These are phyloP conservation scores for Cutaneotrichosporon sp. DNA, from an alignment of 1,284 basidiomycete genomes.

Conservation along the genomic window DNA sequence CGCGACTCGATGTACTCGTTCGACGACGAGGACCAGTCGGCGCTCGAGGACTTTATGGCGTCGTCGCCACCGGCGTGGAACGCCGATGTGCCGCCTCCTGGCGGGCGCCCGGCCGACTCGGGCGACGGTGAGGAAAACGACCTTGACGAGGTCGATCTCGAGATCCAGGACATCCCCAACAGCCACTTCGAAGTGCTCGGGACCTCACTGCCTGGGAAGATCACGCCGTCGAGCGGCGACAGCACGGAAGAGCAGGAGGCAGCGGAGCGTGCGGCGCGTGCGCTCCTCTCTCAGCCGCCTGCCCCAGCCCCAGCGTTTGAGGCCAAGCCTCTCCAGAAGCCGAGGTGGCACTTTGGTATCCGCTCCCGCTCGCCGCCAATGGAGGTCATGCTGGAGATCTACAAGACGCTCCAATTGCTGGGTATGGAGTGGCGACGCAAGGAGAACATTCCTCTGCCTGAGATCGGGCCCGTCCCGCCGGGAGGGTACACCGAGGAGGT, in stretches of 20 bases:
- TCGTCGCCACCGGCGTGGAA: conserved; percentile 58
- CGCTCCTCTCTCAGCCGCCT: conserved; percentile 32
- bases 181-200: conserved; percentile 76
- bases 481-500: conserved; percentile 48
- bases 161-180: conserved; percentile 59
- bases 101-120: conserved; percentile 13
- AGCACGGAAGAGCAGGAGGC: conserved; percentile 30
- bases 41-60: conserved; percentile 57
- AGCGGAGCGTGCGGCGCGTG: conserved; percentile 48
- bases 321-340: conserved; percentile 53
- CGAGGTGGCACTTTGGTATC: conserved; percentile 98
- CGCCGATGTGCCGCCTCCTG: conserved; percentile 44
- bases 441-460: conserved; percentile 63
- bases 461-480: conserved; percentile 60
- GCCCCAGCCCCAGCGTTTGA: conserved; percentile 14
- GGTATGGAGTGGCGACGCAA: conserved; percentile 86
- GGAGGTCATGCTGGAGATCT: conserved; percentile 99
- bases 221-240: conserved; percentile 23
- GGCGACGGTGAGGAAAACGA: conserved; percentile 37
- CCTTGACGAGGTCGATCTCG: conserved; percentile 59
- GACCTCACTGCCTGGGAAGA: conserved; percentile 66
- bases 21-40: conserved; percentile 49
- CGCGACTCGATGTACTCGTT: conserved; percentile 59
- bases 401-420: conserved; percentile 84
- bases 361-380: conserved; percentile 91